phyloP scores from a whole-genome alignment of 1,139 yeast genomes.

The Blastobotrys malaysiensis region DNA sequence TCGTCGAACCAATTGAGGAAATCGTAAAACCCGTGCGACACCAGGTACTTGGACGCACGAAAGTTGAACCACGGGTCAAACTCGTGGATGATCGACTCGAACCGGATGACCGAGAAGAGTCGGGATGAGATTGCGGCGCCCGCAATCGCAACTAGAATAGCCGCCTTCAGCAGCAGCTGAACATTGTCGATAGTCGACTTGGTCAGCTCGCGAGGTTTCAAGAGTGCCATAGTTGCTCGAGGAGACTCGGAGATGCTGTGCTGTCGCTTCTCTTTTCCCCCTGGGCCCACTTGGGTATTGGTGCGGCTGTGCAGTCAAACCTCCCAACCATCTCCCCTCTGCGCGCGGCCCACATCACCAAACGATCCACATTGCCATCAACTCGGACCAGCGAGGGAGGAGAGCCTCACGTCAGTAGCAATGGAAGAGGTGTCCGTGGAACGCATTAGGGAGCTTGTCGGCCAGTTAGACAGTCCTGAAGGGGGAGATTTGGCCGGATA shows the following conservation, averaged over 20 bases:
- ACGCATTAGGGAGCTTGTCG: not conserved
- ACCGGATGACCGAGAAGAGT: conserved; percentile 53
- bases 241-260: not conserved
- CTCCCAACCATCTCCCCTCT: not conserved
- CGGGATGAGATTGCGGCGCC: conserved; percentile 92
- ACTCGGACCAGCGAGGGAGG: no score
- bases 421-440: conserved; percentile 3
- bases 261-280: not conserved
- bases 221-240: not conserved
- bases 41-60: conserved; percentile 89
- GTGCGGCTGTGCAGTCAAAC: not conserved
- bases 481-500: not conserved
- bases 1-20: conserved; percentile 98
- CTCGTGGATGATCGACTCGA: conserved; percentile 96
- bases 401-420: not conserved
- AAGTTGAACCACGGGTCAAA: conserved; percentile 99
- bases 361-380: no score
- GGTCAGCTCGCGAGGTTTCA: conserved; percentile 5
- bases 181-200: conserved; percentile 18
- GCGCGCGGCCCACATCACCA: not conserved
- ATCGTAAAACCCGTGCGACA: conserved; percentile 75
- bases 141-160: conserved; percentile 65
- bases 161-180: conserved; percentile 49
- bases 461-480: not conserved
- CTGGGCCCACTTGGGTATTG: not conserved